Evolutionary conservation across 176 grass and related monocot genomes (phyloP).

Genomic region (Eleusine coracana): DNA sequence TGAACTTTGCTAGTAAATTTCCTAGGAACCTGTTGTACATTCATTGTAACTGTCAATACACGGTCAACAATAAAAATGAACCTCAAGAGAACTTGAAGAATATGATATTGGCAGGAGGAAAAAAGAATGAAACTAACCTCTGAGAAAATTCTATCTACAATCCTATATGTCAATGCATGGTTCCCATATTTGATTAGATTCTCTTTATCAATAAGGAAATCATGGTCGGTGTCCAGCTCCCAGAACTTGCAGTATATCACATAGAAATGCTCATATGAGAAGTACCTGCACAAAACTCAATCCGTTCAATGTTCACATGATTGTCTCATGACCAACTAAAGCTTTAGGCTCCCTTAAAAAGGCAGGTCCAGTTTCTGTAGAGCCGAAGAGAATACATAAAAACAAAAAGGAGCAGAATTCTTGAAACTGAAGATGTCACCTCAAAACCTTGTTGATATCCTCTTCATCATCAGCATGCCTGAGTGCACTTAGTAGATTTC

Average conservation of each 20-base stretch:
- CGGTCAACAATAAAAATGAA: conserved; percentile 12
- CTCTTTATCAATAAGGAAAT: conserved; percentile 96
- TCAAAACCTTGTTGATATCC: conserved; percentile 97
- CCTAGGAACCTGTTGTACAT: conserved; percentile 67
- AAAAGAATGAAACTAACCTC: conserved; percentile 63
- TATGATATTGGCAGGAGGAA: not conserved
- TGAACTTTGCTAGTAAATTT: conserved; percentile 88
- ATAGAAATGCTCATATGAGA: conserved; percentile 97
- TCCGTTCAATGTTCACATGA: conserved; percentile 5
- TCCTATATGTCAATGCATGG: conserved; percentile 95
- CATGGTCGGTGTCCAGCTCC: conserved; percentile 95
- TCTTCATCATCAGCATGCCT: conserved; percentile 95
- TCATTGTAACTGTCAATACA: conserved; percentile 12
- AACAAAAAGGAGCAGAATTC: not conserved
- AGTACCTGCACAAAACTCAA: conserved; percentile 63
- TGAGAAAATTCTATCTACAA: conserved; percentile 96
- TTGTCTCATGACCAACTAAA: not conserved
- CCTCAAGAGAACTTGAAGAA: conserved; percentile 17
- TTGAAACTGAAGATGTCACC: conserved; percentile 43
- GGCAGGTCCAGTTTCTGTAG: not conserved
- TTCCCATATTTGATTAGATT: conserved; percentile 98
- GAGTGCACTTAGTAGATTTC: conserved; percentile 83
- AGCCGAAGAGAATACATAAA: not conserved
- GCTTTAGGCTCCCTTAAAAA: not conserved
- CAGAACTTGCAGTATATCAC: conserved; percentile 99